phyloP scores from a whole-genome alignment of 2,329 filamentous ascomycete genomes.

The Emydomyces testavorans region DNA sequence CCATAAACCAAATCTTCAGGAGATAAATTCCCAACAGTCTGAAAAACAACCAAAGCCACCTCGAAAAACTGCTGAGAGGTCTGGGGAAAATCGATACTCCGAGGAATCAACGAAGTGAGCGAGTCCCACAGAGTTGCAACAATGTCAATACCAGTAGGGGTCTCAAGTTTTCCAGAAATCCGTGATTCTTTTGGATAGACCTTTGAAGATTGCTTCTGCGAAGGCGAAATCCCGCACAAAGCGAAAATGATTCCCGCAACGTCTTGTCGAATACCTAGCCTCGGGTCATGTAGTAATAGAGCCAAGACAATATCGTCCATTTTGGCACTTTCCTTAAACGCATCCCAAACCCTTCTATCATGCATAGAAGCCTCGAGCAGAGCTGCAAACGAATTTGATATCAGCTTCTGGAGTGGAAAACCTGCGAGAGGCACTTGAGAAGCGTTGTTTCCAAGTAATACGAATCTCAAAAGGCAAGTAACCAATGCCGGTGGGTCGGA shows the following conservation, averaged over 20 bases:
- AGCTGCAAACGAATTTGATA: slow-evolving; percentile 37
- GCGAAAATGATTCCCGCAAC: slow-evolving; percentile 31
- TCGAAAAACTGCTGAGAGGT: slow-evolving; percentile 39
- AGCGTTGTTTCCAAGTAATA: slow-evolving; percentile 22
- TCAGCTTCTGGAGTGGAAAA: slow-evolving; percentile 26
- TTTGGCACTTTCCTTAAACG: slow-evolving; percentile 30
- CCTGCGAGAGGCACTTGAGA: slow-evolving; percentile 15
- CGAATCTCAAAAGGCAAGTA: slow-evolving; percentile 27
- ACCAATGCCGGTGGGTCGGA: slow-evolving; percentile 29
- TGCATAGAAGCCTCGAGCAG: slow-evolving; percentile 41
- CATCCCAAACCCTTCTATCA: slow-evolving; percentile 37
- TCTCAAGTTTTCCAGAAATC: slow-evolving; percentile 18
- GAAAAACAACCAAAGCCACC: slow-evolving; percentile 34
- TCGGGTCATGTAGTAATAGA: slow-evolving; percentile 37
- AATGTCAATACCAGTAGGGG: slow-evolving; percentile 28
- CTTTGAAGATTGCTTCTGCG: slow-evolving; percentile 23
- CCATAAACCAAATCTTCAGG: slow-evolving; percentile 29
- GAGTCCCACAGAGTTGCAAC: slow-evolving; percentile 38
- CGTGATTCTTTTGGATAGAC: slow-evolving; percentile 16
- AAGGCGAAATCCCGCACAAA: slow-evolving; percentile 27
- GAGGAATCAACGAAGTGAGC: slow-evolving; percentile 32
- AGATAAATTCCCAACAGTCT: slow-evolving; percentile 31
- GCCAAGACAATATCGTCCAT: slow-evolving; percentile 31
- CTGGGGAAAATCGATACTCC: slow-evolving; percentile 27
- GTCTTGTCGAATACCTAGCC: slow-evolving; percentile 29